These are phyloP conservation scores for Ceratobasidium sp. DNA, from an alignment of 1,284 basidiomycete species.

Conservation along the genomic window DNA sequence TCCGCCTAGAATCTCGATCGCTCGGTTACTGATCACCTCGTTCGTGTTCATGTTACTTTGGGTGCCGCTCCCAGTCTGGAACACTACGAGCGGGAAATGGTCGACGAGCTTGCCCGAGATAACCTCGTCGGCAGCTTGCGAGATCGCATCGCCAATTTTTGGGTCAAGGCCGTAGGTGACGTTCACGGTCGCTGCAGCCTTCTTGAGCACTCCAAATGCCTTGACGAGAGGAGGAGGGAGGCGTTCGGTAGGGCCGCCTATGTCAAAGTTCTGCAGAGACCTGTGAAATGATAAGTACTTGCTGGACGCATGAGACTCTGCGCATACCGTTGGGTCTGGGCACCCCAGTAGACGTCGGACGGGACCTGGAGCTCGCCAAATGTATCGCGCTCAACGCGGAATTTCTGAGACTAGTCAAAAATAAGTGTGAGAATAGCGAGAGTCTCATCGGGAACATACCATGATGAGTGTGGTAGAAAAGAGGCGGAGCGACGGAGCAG, in stretches of 20 bases:
- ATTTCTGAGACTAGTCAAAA: conserved; percentile 18
- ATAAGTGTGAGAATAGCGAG: not conserved
- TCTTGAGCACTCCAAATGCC: conserved; percentile 98
- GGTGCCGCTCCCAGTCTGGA: conserved; percentile 99
- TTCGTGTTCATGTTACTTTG: conserved; percentile 99
- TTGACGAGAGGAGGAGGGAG: conserved; percentile 96
- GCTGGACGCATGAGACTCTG: not conserved
- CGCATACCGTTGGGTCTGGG: conserved; percentile 92
- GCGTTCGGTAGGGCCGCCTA: conserved; percentile 93
- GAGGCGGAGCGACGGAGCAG: conserved; percentile 40
- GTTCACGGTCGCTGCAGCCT: conserved; percentile 96
- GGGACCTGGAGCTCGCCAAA: conserved; percentile 96
- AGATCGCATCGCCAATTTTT: conserved; percentile 90
- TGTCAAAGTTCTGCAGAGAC: conserved; percentile 98
- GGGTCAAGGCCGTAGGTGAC: conserved; percentile 91
- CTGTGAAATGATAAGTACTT: conserved; percentile 57
- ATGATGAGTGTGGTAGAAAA: conserved; percentile 42
- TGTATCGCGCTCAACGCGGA: conserved; percentile 82
- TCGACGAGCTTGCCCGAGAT: conserved; percentile 95
- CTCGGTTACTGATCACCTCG: conserved; percentile 99
- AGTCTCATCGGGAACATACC: not conserved
- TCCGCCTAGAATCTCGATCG: conserved; percentile 97
- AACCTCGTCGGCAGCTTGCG: conserved; percentile 96
- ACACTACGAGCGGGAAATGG: conserved; percentile 98
- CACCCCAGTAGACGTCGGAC: conserved; percentile 97